Evolutionary conservation across 305 asterid genomes (phyloP).

Genomic region (Fraxinus paxiana): DNA sequence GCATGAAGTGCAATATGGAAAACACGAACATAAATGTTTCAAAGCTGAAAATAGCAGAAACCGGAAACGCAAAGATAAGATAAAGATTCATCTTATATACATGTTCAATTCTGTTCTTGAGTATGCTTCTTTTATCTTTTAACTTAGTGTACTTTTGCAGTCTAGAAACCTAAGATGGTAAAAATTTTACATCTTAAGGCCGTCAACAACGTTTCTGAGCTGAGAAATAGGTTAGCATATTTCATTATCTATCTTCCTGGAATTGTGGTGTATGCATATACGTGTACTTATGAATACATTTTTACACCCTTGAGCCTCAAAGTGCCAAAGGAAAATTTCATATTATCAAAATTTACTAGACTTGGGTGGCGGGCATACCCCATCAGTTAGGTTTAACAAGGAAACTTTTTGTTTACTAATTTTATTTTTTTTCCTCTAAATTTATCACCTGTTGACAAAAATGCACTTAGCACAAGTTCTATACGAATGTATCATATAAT

Average conservation of each 20-base stretch:
- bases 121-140: conserved; percentile 8
- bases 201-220: not conserved
- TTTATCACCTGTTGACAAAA: not conserved
- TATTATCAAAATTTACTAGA: not conserved
- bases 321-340: not conserved
- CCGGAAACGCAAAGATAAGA: conserved; percentile 9
- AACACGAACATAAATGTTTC: conserved; percentile 1
- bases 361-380: conserved; percentile 1
- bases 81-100: conserved; percentile 1
- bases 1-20: conserved; percentile 10
- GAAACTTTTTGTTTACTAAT: not conserved
- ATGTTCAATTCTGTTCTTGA: not conserved
- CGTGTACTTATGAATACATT: not conserved
- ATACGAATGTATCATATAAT: not conserved
- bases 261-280: not conserved
- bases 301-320: not conserved
- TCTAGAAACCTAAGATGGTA: not conserved
- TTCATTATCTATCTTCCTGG: not conserved
- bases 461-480: not conserved
- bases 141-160: not conserved
- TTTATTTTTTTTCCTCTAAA: not conserved
- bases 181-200: not conserved
- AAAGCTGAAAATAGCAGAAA: not conserved
- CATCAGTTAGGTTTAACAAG: not conserved
- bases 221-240: not conserved